Evolutionary conservation across 345 rosid species (phyloP).

Genomic region (Rhodamnia argentea): DNA sequence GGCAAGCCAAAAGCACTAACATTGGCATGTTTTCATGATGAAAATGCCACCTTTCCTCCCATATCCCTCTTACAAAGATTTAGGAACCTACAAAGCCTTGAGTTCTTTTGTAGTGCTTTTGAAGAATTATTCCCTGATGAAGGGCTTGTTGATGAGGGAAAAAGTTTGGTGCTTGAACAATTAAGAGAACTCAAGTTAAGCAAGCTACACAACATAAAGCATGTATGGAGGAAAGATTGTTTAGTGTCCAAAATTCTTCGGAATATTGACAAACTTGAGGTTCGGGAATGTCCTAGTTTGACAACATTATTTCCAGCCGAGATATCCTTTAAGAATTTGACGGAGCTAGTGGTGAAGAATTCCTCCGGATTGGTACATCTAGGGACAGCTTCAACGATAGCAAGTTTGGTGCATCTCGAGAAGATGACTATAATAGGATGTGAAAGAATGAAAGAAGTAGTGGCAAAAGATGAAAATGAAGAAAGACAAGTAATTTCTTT

Average conservation of each 20-base stretch:
- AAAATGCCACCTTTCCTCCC: too few relatives aligned
- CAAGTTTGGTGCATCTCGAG: not conserved
- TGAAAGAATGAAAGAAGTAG: not conserved
- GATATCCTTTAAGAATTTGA: not conserved
- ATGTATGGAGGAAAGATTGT: not conserved
- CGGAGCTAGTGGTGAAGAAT: not conserved
- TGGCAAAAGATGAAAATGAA: not conserved
- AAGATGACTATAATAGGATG: not conserved
- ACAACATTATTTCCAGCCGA: not conserved
- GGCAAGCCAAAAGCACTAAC: too few relatives aligned
- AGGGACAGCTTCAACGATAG: rapidly evolving
- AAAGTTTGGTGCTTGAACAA: not conserved
- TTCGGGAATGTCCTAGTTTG: not conserved
- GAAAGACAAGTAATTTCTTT: not conserved
- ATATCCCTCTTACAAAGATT: too few relatives aligned
- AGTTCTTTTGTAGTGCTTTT: too few relatives aligned
- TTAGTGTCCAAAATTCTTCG: not conserved
- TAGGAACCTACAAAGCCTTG: too few relatives aligned
- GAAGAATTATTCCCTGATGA: too few relatives aligned
- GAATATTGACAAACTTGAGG: not conserved
- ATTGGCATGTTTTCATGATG: too few relatives aligned
- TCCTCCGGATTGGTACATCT: not conserved
- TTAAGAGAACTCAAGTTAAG: not conserved
- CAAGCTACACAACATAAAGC: not conserved
- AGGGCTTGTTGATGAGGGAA: too few relatives aligned